These are phyloP conservation scores for Brasenia schreberi DNA, from an alignment of 164 flowering plant species.

Conservation along the genomic window DNA sequence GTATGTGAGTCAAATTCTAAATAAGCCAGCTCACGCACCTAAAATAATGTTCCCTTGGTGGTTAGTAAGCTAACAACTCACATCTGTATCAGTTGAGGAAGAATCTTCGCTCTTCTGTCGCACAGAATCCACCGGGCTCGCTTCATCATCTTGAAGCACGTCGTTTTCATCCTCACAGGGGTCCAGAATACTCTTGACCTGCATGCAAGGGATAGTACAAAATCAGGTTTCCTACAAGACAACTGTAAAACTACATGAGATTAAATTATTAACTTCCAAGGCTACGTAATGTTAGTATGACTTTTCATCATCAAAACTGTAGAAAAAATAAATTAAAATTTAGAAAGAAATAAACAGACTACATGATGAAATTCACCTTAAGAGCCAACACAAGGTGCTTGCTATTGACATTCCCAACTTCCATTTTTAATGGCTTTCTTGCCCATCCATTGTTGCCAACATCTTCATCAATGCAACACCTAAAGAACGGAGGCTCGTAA, in stretches of 20 bases:
- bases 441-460: constrained; percentile 46
- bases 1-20: no score
- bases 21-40: neutral
- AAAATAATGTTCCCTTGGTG: neutral
- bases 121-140: constrained; percentile 57
- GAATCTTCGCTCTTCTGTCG: constrained; percentile 23
- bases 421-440: constrained; percentile 72
- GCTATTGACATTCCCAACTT: constrained; percentile 94
- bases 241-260: neutral
- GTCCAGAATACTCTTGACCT: constrained; percentile 93
- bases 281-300: no score
- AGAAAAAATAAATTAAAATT: no score
- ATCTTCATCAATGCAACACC: constrained; percentile 69
- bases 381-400: constrained; percentile 79
- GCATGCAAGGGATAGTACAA: constrained; percentile 4
- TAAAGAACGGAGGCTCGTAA: constrained; percentile 93
- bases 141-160: constrained; percentile 36
- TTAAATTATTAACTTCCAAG: no score
- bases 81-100: constrained; percentile 73
- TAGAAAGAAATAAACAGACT: neutral
- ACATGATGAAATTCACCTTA: constrained; percentile 27
- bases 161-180: constrained; percentile 93
- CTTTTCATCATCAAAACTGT: no score
- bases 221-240: neutral
- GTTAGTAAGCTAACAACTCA: constrained; percentile 6